These are phyloP conservation scores for Fimicolochytrium jonesii DNA, from an alignment of 192 early-diverging fungal genomes.

Conservation along the genomic window DNA sequence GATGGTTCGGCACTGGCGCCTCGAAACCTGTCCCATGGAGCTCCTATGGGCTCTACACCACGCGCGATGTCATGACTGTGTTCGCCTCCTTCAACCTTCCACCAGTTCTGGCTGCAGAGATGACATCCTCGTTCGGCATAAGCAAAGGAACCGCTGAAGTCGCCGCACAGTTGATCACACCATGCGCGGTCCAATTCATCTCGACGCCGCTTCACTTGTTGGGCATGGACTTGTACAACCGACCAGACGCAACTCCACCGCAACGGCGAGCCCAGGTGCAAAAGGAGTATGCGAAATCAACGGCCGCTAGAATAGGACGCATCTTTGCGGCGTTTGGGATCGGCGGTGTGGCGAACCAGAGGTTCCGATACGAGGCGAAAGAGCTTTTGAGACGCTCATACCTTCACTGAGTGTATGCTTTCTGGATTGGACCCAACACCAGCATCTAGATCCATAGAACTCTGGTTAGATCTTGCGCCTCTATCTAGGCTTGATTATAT, in stretches of 20 bases:
- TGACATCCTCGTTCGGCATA: neutral
- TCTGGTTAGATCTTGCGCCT: too few relatives aligned
- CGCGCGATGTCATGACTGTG: slow-evolving; percentile 41
- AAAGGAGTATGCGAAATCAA: neutral
- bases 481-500: too few relatives aligned
- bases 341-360: slow-evolving; percentile 41
- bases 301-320: slow-evolving; percentile 12
- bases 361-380: slow-evolving; percentile 6
- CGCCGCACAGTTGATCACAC: slow-evolving; percentile 36
- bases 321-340: slow-evolving; percentile 51
- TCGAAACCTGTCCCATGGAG: slow-evolving; percentile 31
- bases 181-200: slow-evolving; percentile 39
- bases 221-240: slow-evolving; percentile 47
- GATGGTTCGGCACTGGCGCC: slow-evolving; percentile 34
- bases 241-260: neutral
- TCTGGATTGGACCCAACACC: too few relatives aligned
- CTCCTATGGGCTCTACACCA: slow-evolving; percentile 28
- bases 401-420: too few relatives aligned
- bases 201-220: slow-evolving; percentile 42
- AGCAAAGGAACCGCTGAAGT: slow-evolving; percentile 8
- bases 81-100: slow-evolving; percentile 47
- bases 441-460: too few relatives aligned
- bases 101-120: slow-evolving; percentile 22
- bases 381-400: slow-evolving; percentile 5
- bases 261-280: neutral